Percentiles rank a stretch among this genome's conserved stretches.
phyloP scores from a whole-genome alignment of 1,284 basidiomycete genomes.

The Ustilago loliicola region DNA sequence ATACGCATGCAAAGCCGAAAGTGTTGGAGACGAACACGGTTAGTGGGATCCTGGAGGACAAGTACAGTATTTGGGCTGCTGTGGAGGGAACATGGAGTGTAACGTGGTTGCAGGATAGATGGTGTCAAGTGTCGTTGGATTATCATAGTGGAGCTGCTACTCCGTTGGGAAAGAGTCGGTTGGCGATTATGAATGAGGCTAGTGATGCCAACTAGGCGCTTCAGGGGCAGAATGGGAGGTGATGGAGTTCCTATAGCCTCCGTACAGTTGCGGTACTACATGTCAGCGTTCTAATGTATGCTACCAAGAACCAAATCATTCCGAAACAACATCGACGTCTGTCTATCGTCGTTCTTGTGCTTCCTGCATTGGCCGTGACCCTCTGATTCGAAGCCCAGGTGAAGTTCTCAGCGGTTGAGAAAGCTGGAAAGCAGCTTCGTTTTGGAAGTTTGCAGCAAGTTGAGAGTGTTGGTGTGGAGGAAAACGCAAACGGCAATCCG shows the following conservation, averaged over 20 bases:
- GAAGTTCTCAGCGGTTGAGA: background rate
- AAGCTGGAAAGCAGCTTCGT: background rate
- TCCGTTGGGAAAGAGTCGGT: slow-evolving; percentile 45
- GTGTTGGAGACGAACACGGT: slow-evolving; percentile 68
- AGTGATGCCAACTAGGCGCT: background rate
- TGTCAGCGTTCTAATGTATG: background rate
- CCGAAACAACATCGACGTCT: too few relatives aligned
- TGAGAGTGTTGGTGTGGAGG: background rate
- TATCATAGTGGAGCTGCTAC: slow-evolving; percentile 56
- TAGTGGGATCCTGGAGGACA: slow-evolving; percentile 80
- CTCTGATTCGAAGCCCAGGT: background rate
- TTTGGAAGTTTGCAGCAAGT: background rate
- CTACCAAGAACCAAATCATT: slow-evolving; percentile 4
- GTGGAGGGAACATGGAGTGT: slow-evolving; percentile 89
- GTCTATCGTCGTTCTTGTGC: too few relatives aligned
- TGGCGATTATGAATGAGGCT: slow-evolving; percentile 41
- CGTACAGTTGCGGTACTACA: background rate
- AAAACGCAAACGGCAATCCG: background rate
- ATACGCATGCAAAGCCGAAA: slow-evolving; percentile 57
- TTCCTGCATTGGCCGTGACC: too few relatives aligned
- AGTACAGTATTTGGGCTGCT: slow-evolving; percentile 89
- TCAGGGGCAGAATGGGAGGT: background rate
- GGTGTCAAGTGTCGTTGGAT: slow-evolving; percentile 74
- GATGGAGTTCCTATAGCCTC: background rate
- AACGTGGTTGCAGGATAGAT: slow-evolving; percentile 86